These are phyloP conservation scores for Aspergillus fumigatiaffinis DNA, from an alignment of 2,329 filamentous ascomycete genomes.

Conservation along the genomic window DNA sequence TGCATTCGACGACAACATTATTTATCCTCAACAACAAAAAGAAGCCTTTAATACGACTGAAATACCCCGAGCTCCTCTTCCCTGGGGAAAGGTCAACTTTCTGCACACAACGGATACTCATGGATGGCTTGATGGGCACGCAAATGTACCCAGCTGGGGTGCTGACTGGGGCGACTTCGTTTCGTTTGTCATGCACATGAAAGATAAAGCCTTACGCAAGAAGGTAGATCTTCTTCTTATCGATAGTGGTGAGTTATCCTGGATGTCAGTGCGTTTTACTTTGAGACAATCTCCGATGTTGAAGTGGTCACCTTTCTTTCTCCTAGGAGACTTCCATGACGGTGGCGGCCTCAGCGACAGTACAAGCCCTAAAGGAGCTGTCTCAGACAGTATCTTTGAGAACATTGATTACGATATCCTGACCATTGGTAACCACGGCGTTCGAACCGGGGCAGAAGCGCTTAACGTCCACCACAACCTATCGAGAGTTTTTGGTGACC, in stretches of 20 bases:
- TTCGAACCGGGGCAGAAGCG: constrained; percentile 51
- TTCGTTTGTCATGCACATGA: constrained; percentile 52
- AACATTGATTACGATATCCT: constrained; percentile 53
- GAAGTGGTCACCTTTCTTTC: constrained; percentile 1
- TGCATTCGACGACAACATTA: too few relatives aligned
- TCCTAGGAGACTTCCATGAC: constrained; percentile 58
- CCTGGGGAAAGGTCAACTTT: too few relatives aligned
- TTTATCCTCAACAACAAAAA: too few relatives aligned
- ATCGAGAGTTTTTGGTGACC: too few relatives aligned
- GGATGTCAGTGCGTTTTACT: too few relatives aligned
- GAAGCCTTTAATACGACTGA: too few relatives aligned
- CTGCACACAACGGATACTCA: constrained; percentile 27
- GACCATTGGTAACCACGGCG: constrained; percentile 61
- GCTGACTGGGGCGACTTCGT: constrained; percentile 66
- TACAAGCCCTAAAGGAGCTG: constrained; percentile 53
- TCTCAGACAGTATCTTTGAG: constrained; percentile 53
- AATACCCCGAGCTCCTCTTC: too few relatives aligned
- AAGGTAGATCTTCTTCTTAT: too few relatives aligned
- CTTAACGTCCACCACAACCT: too few relatives aligned
- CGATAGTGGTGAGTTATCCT: too few relatives aligned
- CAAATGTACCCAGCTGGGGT: constrained; percentile 61
- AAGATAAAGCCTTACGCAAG: too few relatives aligned
- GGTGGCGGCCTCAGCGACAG: constrained; percentile 61
- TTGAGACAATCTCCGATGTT: constrained; percentile 28
- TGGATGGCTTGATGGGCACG: constrained; percentile 58